A percentile compares a stretch with the other conserved stretches of the same genome.
Conservation (phyloP, 2,329 filamentous ascomycete genomes). For the Myotisia sp. region DNA sequence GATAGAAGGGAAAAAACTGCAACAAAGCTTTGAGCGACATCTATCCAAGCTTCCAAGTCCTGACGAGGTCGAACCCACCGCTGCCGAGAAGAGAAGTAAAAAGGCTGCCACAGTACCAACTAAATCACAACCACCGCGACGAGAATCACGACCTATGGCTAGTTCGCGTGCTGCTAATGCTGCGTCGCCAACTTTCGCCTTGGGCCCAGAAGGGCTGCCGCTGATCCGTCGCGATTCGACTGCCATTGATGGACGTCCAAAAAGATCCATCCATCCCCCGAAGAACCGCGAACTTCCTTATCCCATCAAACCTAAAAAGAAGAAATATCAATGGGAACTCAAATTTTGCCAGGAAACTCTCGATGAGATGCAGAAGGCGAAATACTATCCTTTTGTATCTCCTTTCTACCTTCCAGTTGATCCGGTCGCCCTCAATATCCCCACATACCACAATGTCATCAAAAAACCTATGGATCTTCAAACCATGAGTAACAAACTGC, state of each 20-base stretch:
- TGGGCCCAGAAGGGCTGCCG: slow-evolving; percentile 63
- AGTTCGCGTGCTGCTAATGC: slow-evolving; percentile 27
- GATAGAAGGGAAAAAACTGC: slow-evolving; percentile 47
- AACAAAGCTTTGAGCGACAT: slow-evolving; percentile 45
- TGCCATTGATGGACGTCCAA: slow-evolving; percentile 65
- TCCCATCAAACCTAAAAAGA: slow-evolving; percentile 70
- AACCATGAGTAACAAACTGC: slow-evolving; percentile 66
- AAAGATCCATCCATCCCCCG: slow-evolving; percentile 84
- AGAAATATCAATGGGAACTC: slow-evolving; percentile 77
- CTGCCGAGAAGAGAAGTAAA: slow-evolving; percentile 47
- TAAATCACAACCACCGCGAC: slow-evolving; percentile 33
- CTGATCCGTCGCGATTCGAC: slow-evolving; percentile 75
- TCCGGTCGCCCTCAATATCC: slow-evolving; percentile 84
- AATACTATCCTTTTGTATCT: slow-evolving; percentile 52
- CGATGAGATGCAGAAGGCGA: slow-evolving; percentile 60
- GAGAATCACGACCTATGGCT: slow-evolving; percentile 28
- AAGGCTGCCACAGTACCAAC: slow-evolving; percentile 23
- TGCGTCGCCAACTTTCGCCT: slow-evolving; percentile 47
- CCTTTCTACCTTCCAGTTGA: slow-evolving; percentile 79
- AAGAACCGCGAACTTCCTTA: slow-evolving; percentile 88
- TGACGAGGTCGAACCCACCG: slow-evolving; percentile 43
- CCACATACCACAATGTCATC: slow-evolving; percentile 81
- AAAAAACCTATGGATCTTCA: slow-evolving; percentile 93
- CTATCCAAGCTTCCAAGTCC: slow-evolving; percentile 46
- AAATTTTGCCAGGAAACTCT: slow-evolving; percentile 78